Base-by-base conservation (phyloP, 2,329 filamentous ascomycete species). In the Dactylonectria estremocensis region DNA sequence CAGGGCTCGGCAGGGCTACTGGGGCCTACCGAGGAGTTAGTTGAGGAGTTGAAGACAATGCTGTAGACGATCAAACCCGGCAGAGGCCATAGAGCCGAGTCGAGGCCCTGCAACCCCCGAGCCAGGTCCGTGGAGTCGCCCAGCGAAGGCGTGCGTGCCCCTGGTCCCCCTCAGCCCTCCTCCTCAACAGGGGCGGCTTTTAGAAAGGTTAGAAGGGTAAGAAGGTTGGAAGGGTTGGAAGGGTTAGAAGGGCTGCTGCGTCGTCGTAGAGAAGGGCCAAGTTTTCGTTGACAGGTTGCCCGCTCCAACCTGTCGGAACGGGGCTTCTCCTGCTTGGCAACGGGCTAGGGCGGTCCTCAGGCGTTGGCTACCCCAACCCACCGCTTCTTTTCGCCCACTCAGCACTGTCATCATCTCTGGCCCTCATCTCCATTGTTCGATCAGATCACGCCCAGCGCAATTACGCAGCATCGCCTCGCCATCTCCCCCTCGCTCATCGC, bases 281-380 rank as follows among this genome's bases (percentile, higher is more conserved):
- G 45, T 43, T 46, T 24, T 28, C 24, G 57, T 61, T 52, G 57
- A 66, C 52, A 66, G 50, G 45, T 66, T 22, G n/a, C 35, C 28
- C 24, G n/a, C 5, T 54, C 53, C 50, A 58, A 20, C 37, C 45
- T 56, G 64, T 66, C 58, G 58, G 52, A 62, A 57, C 58, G 33
- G 58, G 52, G 53, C 33, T 59, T 50, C 24, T 28, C 33, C n/a
- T 45, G 33, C 46, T 40, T 53, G 61, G 37, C 55, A 46, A 22
- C 24, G 55, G 14, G 33, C 33, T 55, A 48, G 60, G 60, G 18
- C 46, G 31, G 9, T 24, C 48, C 24, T 31, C 35, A 18, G 24
- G 22, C 37, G 24, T 53, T 50, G 53, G 28, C 50, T 63, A 43
- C 64, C 64, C 55, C 55, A 67, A 64, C 60, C 64, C 64, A 63